Evolutionary conservation across 176 grass and related monocot species (phyloP).

Genomic region (Musa troglodytarum): DNA sequence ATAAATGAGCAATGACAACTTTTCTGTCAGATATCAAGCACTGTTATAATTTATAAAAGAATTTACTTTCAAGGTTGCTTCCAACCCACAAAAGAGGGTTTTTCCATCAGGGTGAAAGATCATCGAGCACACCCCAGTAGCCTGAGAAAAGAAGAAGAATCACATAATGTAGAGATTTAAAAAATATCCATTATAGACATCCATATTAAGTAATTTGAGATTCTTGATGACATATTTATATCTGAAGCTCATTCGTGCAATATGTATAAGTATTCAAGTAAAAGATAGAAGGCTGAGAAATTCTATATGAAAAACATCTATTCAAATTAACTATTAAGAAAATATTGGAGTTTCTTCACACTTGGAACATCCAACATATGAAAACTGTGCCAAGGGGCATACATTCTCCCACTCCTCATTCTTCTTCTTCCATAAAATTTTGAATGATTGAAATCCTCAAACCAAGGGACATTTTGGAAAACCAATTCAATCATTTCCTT

Average conservation of each 20-base stretch:
- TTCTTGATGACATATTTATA: neutral
- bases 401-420: too few species aligned
- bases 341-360: too few species aligned
- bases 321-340: too few species aligned
- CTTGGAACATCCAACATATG: too few species aligned
- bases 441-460: too few species aligned
- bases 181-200: neutral
- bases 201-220: neutral
- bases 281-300: too few species aligned
- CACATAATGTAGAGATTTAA: slow-evolving; percentile 3
- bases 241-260: neutral
- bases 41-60: slow-evolving; percentile 8
- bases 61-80: slow-evolving; percentile 66
- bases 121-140: slow-evolving; percentile 51
- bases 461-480: too few species aligned
- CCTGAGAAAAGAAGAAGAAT: slow-evolving; percentile 31
- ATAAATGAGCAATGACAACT: slow-evolving; percentile 19
- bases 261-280: too few species aligned
- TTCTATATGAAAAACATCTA: too few species aligned
- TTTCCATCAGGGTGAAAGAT: slow-evolving; percentile 95
- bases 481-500: too few species aligned
- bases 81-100: slow-evolving; percentile 86
- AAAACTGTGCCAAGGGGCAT: too few species aligned
- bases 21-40: slow-evolving; percentile 1
- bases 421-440: too few species aligned